These are phyloP conservation scores for Neonothopanus nambi DNA, from an alignment of 1,284 basidiomycete genomes.

Conservation along the genomic window DNA sequence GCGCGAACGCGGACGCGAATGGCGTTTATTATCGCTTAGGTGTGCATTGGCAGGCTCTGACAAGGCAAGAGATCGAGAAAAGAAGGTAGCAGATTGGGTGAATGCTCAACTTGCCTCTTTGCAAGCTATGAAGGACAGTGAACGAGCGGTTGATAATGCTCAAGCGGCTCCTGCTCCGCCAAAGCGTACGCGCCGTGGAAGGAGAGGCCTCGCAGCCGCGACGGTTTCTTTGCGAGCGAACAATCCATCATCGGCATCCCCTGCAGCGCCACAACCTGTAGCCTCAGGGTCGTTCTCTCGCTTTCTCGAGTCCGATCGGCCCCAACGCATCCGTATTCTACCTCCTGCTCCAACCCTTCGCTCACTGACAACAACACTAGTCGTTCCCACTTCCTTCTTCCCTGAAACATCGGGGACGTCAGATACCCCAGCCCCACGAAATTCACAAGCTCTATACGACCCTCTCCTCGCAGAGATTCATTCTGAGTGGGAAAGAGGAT, in stretches of 20 bases:
- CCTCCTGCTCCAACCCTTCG: constrained; percentile 41
- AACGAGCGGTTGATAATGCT: not conserved
- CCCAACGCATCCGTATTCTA: constrained; percentile 40
- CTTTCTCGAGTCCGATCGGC: not conserved
- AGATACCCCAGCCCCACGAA: constrained; percentile 14
- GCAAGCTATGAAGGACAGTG: not conserved
- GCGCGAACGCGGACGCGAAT: constrained; percentile 41
- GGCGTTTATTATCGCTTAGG: constrained; percentile 54
- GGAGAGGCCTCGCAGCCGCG: constrained; percentile 27
- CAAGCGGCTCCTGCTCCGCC: not conserved
- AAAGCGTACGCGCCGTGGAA: constrained; percentile 19
- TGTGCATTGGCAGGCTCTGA: constrained; percentile 56
- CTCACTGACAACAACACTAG: constrained; percentile 40
- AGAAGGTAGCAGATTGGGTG: constrained; percentile 51
- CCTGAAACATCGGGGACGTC: not conserved
- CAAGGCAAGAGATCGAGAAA: constrained; percentile 58
- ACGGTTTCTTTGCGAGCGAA: constrained; percentile 26
- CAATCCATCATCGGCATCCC: not conserved
- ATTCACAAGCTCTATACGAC: constrained; percentile 34
- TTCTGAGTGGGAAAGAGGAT: constrained; percentile 57
- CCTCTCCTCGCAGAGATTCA: constrained; percentile 31
- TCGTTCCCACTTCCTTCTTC: constrained; percentile 14
- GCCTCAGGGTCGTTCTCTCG: not conserved
- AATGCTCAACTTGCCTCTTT: constrained; percentile 27
- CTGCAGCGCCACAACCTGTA: not conserved